Percentiles rank a stretch among this genome's conserved stretches.
Conservation (phyloP, 768 basidiomycete genomes). For the Tricholoma hemisulphureum region DNA sequence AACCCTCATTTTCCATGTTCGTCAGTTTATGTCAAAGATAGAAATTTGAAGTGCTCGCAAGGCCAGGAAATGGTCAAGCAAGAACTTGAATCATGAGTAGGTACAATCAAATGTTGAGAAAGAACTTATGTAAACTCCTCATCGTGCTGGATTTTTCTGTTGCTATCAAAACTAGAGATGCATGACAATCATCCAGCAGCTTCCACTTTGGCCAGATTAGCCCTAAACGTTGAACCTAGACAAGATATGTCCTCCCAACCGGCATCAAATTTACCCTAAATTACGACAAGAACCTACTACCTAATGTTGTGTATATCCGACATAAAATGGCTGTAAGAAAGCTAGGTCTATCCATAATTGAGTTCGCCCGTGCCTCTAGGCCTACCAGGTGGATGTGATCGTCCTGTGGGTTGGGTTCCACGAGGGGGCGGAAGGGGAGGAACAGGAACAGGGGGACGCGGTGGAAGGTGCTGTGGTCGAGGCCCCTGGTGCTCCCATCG, state of each 20-base stretch:
- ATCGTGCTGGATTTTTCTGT: no score
- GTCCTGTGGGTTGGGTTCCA: background rate
- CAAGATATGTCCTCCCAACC: background rate
- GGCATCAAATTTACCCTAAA: background rate
- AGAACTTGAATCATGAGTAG: no score
- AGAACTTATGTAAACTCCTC: no score
- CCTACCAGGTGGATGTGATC: background rate
- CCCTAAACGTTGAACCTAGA: no score
- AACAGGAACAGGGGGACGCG: constrained; percentile 1
- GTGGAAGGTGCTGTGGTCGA: constrained; percentile 1
- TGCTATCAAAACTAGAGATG: no score
- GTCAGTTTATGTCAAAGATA: background rate
- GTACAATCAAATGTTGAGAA: no score
- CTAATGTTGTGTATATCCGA: background rate
- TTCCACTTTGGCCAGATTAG: no score
- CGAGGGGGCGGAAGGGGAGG: background rate
- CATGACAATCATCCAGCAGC: no score
- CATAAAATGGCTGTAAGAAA: background rate
- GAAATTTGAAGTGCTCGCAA: no score
- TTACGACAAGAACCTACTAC: background rate
- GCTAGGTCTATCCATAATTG: constrained; percentile 18
- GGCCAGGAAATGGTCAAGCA: no score
- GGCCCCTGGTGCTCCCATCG: constrained; percentile 1
- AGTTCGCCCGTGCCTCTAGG: constrained; percentile 11
- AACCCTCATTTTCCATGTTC: constrained; percentile 1